Base-by-base conservation (phyloP, 768 basidiomycete genomes). In the Pleurotus citrinopileatus region DNA sequence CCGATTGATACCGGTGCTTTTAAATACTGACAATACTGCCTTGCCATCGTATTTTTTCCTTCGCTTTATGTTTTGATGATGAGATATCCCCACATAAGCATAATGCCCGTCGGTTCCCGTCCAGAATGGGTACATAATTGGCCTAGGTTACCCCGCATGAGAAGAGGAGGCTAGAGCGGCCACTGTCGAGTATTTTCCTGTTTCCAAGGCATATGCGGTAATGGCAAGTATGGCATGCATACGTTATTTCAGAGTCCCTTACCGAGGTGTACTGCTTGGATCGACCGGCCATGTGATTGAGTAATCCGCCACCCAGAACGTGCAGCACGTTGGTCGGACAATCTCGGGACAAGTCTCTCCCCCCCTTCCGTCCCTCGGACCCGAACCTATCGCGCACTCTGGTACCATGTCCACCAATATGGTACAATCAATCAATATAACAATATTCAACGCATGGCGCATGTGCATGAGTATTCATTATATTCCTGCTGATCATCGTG, bases 71-170 rank as follows among this genome's bases (percentile, higher is more conserved):
- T 44, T 44, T 44, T 44, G 42, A 44, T 44, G 25, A 44, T 13
- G 20, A 44, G 42, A 22, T 44, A 44, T 44, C 43, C 43, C 43
- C 43, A 44, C 43, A 44, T 44, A 44, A 25, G 13, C 22, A 15
- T 15, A 15, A 51, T 36, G 15, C 32, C 32, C 48, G 48, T 37
- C 22, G 32, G 37, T 17, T 38, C 32, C 19, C 43, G 8, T 22
- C 23, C 12, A 40, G 17, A 7, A 40, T 12, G 15, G 10, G 7
- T 19, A 40, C 38, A 19, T n/a, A 40, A 7, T 19, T 22, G 48
- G 48, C 48, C 48, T 38, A 51, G 34, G 48, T 51, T 51, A 51
- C 48, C 29, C 48, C 48, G 48, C 43, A 44, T 22, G 38, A 40
- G 17, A 6, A 32, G 6, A 6, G 38, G 6, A 40, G 19, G 8